A percentile compares a stretch with the other conserved stretches of the same genome.
Conservation (phyloP, 1,284 basidiomycete genomes). For the Cutaneotrichosporon mucoides region DNA sequence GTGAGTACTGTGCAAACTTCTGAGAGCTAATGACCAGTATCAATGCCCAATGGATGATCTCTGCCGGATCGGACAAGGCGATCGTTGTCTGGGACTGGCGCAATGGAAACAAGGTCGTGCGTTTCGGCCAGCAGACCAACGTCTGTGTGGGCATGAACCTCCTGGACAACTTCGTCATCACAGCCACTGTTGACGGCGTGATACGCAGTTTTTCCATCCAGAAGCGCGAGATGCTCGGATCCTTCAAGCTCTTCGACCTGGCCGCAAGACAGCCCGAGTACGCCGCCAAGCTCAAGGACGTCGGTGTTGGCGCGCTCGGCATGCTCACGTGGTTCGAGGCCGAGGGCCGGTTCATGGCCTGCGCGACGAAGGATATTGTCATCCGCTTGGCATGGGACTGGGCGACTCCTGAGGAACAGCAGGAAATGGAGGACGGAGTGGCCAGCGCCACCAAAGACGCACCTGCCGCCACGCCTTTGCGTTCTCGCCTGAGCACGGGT, state of each 20-base stretch:
- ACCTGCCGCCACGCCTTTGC: neutral
- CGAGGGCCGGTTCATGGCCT: slow-evolving; percentile 87
- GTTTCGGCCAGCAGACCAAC: slow-evolving; percentile 89
- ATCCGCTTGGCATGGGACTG: slow-evolving; percentile 79
- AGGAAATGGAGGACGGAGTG: slow-evolving; percentile 2
- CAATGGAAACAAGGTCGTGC: slow-evolving; percentile 73
- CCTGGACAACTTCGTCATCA: slow-evolving; percentile 66
- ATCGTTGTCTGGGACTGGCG: slow-evolving; percentile 72
- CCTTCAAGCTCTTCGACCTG: slow-evolving; percentile 78
- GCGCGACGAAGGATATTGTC: slow-evolving; percentile 81
- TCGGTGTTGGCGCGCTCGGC: slow-evolving; percentile 53
- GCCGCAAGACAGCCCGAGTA: slow-evolving; percentile 61
- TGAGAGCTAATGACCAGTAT: slow-evolving; percentile 53
- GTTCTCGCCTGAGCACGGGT: neutral
- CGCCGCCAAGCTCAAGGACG: slow-evolving; percentile 60
- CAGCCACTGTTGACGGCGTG: slow-evolving; percentile 86
- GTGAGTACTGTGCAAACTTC: slow-evolving; percentile 21
- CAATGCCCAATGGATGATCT: slow-evolving; percentile 76
- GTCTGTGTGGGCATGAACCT: slow-evolving; percentile 86
- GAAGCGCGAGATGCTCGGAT: slow-evolving; percentile 82
- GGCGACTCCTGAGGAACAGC: slow-evolving; percentile 49
- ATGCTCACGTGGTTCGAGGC: slow-evolving; percentile 75
- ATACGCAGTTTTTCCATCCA: slow-evolving; percentile 85
- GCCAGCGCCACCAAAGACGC: too few relatives aligned
- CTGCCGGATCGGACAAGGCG: slow-evolving; percentile 80